phyloP scores from a whole-genome alignment of 139 green algal genomes.

The Chlorella sorokiniana region DNA sequence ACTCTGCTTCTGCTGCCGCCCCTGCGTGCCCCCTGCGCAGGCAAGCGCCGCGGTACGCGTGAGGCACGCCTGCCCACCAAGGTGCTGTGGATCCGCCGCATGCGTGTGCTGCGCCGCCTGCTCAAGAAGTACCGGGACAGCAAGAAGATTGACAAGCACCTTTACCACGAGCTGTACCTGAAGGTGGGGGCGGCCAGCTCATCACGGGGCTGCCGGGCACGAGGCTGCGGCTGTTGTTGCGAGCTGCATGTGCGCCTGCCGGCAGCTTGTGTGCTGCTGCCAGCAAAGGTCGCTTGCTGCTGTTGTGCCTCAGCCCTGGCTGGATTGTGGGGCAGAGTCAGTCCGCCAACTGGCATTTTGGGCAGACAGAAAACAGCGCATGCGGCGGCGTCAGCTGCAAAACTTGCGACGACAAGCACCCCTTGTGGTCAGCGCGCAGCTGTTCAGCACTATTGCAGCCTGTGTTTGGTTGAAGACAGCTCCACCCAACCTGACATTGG shows the following conservation, averaged over 20 bases:
- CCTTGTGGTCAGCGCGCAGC: too few species aligned
- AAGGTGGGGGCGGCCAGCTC: conserved; percentile 78
- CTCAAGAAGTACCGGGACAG: conserved; percentile 98
- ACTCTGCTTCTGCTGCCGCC: neutral
- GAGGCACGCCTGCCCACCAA: conserved; percentile 98
- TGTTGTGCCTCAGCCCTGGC: too few species aligned
- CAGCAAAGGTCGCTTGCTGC: too few species aligned
- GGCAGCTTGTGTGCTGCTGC: too few species aligned
- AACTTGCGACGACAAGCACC: too few species aligned
- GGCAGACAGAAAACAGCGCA: too few species aligned
- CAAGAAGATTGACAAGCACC: conserved; percentile 99
- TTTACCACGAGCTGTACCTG: conserved; percentile 99
- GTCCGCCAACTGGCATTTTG: neutral
- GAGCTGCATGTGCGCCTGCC: neutral
- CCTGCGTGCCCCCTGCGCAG: conserved; percentile 49
- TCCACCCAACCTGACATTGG: too few species aligned
- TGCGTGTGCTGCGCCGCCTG: conserved; percentile 95
- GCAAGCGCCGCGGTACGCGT: conserved; percentile 96
- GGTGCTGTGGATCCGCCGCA: conserved; percentile 95
- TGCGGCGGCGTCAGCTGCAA: too few species aligned
- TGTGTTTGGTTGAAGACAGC: too few species aligned
- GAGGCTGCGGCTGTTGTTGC: neutral
- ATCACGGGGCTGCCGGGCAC: neutral
- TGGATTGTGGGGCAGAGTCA: too few species aligned
- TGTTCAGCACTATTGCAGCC: too few species aligned